Evolutionary conservation across 176 grass and related monocot genomes (phyloP).

Genomic region (Pharus latifolius): DNA sequence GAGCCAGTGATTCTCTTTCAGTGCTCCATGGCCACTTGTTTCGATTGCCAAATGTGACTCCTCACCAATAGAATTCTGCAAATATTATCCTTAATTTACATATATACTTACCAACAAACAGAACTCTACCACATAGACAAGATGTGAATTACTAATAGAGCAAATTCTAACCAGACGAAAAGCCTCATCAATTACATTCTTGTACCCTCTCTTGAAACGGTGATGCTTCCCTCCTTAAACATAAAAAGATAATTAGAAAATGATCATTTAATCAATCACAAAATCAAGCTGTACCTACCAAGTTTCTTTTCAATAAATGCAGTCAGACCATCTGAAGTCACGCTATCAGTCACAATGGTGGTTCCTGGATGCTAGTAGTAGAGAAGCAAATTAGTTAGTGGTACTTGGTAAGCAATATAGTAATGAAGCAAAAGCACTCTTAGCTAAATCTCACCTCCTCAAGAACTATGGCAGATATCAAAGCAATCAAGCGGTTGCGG

Average conservation of each 20-base stretch:
- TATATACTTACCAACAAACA: too few species aligned
- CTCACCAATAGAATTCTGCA: conserved; percentile 79
- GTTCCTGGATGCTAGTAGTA: conserved; percentile 74
- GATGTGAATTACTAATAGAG: conserved; percentile 13
- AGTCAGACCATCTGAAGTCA: conserved; percentile 94
- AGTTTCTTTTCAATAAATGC: conserved; percentile 93
- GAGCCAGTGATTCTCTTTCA: conserved; percentile 95
- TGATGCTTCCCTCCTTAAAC: conserved; percentile 89
- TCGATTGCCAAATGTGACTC: conserved; percentile 95
- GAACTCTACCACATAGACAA: too few species aligned
- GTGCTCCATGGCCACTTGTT: conserved; percentile 98
- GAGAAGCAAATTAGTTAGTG: conserved; percentile 2
- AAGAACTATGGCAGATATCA: conserved; percentile 90
- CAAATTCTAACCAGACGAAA: conserved; percentile 67
- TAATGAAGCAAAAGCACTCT: not conserved
- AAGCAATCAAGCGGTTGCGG: conserved; percentile 83
- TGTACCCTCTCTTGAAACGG: conserved; percentile 92
- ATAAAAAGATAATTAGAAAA: conserved; percentile 17
- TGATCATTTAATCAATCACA: conserved; percentile 7
- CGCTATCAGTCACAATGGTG: conserved; percentile 91
- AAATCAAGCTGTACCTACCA: conserved; percentile 35
- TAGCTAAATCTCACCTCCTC: conserved; percentile 56
- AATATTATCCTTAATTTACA: conserved; percentile 7
- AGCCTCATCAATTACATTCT: conserved; percentile 99
- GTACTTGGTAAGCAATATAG: conserved; percentile 16